These are phyloP conservation scores for Mucor indicus DNA, from an alignment of 371 early-diverging fungal species.

Conservation along the genomic window DNA sequence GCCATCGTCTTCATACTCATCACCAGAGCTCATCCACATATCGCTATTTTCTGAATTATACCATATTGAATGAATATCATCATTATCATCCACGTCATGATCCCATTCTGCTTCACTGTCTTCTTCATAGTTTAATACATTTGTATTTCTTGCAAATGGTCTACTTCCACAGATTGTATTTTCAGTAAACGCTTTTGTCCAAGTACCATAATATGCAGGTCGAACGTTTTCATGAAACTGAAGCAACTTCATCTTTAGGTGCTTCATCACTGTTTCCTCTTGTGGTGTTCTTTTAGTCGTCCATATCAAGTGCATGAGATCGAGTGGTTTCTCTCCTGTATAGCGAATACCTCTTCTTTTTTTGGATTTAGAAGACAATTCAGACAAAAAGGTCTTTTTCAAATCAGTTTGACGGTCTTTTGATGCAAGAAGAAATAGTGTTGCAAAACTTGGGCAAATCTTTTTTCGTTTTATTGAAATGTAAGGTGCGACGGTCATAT, in stretches of 20 bases:
- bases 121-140: constrained; percentile 73
- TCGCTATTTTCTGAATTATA: no score
- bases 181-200: constrained; percentile 47
- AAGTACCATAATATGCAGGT: constrained; percentile 33
- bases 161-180: constrained; percentile 58
- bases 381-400: constrained; percentile 6
- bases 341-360: background rate
- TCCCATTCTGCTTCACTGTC: constrained; percentile 93
- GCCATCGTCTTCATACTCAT: no score
- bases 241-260: constrained; percentile 59
- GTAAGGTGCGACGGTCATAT: background rate
- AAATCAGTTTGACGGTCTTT: constrained; percentile 5
- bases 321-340: no score
- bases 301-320: no score
- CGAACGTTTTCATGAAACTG: constrained; percentile 73
- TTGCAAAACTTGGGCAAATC: constrained; percentile 11
- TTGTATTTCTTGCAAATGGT: constrained; percentile 64
- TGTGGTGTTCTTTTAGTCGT: no score
- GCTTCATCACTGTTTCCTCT: no score
- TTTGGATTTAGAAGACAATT: constrained; percentile 3
- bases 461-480: background rate
- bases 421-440: constrained; percentile 1
- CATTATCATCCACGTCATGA: constrained; percentile 86
- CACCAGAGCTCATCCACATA: no score
- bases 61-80: constrained; percentile 76